Evolutionary conservation across 441 rosid species (phyloP).

Genomic region (Gossypium davidsonii): DNA sequence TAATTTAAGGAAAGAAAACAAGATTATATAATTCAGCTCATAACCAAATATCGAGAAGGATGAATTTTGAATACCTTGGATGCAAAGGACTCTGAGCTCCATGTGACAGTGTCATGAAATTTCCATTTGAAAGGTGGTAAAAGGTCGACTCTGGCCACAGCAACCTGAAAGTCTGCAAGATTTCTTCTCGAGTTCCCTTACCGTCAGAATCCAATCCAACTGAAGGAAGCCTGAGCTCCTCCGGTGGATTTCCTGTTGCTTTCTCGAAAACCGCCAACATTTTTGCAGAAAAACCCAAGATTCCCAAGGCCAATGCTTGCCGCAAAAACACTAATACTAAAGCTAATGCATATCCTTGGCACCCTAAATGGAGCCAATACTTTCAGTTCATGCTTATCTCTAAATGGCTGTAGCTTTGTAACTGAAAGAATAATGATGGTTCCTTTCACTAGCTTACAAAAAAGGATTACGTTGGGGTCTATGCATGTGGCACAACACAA

Average conservation of each 20-base stretch:
- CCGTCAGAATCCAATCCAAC: neutral
- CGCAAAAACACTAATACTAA: neutral
- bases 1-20: neutral
- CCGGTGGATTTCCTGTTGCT: slow-evolving; percentile 33
- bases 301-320: neutral
- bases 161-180: slow-evolving; percentile 19
- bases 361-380: neutral
- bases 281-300: slow-evolving; percentile 8
- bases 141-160: slow-evolving; percentile 14
- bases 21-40: neutral
- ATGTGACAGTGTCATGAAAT: slow-evolving; percentile 21
- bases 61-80: slow-evolving; percentile 7
- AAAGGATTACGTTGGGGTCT: neutral
- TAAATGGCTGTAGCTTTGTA: neutral
- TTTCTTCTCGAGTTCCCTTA: slow-evolving; percentile 24
- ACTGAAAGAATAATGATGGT: slow-evolving; percentile 3
- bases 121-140: slow-evolving; percentile 24
- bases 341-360: slow-evolving; percentile 4
- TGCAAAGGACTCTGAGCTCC: slow-evolving; percentile 11
- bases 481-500: slow-evolving; percentile 22
- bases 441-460: slow-evolving; percentile 12
- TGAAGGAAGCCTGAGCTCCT: slow-evolving; percentile 31
- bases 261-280: slow-evolving; percentile 42
- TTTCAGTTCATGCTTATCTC: slow-evolving; percentile 1
- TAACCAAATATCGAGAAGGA: neutral